Evolutionary conservation across 768 basidiomycete genomes (phyloP), one percentile per base, ranked within the genome.

Genomic region (Macrolepiota albuminosa): DNA sequence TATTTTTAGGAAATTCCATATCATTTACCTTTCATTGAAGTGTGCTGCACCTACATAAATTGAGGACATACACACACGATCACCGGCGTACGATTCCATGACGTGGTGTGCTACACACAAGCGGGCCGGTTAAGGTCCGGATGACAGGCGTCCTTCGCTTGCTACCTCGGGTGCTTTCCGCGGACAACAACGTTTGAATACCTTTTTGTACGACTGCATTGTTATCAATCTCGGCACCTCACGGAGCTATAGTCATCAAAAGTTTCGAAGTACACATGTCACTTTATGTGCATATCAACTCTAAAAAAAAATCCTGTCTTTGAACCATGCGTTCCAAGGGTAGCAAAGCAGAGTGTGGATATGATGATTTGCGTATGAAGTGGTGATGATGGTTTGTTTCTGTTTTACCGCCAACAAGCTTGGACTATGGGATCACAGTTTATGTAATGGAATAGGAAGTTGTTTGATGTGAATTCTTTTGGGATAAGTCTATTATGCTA

Each of bases 1-100:
- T 56, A 56, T 56, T 56, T 56, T 16, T 56, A 56, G 24, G 55
- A 56, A 56, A 33, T 59, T 51, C 11, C 34, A 56, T 47, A 54
- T 18, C 54, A 43, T 36, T 34, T 31, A 26, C 31, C 14, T 9
- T 29, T 29, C 29, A 29, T 4, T 31, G 6, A 43, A 53, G 31
- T 6, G 13, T 48, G 29, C 29, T 4, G 29, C 29, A 29, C 29
- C 29, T 5, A 29, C 7, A 34, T 16, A 14, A 2, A 39, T 14
- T 39, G 39, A 6, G 14, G 39, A 6, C 39, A 4, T 29, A 29
- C 29, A 4, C 3, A 29, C 29, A 29, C 29, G 29, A 29, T 29
- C 4, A 29, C 2, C 3, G 40, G 16, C 40, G 40, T n/a, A 18
- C 40, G 40, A 42, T 18, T 42, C 40, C 40, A 40, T 40, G 40